Base-by-base conservation (phyloP, 768 basidiomycete species). In the Leccinum disarticulatum region DNA sequence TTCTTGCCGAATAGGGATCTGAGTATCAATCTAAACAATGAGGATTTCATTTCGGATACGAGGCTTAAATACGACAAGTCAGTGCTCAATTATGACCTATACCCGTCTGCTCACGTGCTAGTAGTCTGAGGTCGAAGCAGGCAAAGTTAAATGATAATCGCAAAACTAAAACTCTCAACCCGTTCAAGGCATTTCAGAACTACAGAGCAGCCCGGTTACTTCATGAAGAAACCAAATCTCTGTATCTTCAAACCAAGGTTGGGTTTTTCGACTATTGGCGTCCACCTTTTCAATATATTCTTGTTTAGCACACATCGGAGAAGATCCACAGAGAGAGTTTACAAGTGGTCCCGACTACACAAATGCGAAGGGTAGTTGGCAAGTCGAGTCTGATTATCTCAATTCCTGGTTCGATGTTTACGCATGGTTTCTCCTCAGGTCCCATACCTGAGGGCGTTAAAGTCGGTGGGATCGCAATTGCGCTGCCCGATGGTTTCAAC, bases 301-400 rank as follows among this genome's bases (percentile, higher is more conserved):
- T 11, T n/a, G 10, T 30, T 15, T 22, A 66, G 61, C 15, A 22
- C 1, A 66, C 46, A 3, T 66, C 61, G 0, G 64, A 62, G 50
- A 50, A 6, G 28, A 66, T 66, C 7, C 58, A 56, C 2, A 43
- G 49, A 22, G 22, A 54, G 0, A 46, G 43, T 19, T 46, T 22
- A 19, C 41, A 13, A 57, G 35, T 57, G 2, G 54, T 68, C 10
- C 48, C 68, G 19, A 25, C 10, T 10, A 3, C 52, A 9, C 46
- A 59, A 11, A 25, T 69, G 10, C 57, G 15, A 28, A 11, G 10
- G 2, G 28, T 46, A 46, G 17, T 14, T 46, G 35, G 35, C 13
- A 36, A n/a, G 43, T 46, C 43, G 6, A 46, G n/a, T 6, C 35
- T 19, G 43, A 46, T 46, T 5, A n/a, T 15, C 14, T 36, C 14